A percentile compares a stretch with the other conserved stretches of the same genome.
phyloP scores from a whole-genome alignment of 202 grass and related monocot species.

The Bolboschoenoplectus hybrid region DNA sequence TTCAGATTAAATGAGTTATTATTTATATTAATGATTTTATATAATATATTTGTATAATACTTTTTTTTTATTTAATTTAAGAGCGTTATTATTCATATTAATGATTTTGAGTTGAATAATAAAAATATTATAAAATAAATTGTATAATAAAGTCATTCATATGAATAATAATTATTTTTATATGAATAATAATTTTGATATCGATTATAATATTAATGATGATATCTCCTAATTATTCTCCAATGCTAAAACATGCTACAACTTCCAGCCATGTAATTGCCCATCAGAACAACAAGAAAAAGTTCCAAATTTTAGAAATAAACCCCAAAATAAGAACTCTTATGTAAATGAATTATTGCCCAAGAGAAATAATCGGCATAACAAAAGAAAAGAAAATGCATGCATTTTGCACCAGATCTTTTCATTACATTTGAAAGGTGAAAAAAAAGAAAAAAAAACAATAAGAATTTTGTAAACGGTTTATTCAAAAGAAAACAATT shows the following conservation, averaged over 20 bases:
- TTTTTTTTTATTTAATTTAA: too few species aligned
- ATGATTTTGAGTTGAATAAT: too few species aligned
- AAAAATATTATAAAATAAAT: too few species aligned
- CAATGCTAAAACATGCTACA: neutral
- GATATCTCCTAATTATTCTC: too few species aligned
- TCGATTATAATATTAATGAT: too few species aligned
- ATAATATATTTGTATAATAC: too few species aligned
- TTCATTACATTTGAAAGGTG: constrained; percentile 11
- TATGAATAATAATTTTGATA: too few species aligned
- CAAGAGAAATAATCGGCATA: neutral
- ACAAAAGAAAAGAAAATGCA: neutral
- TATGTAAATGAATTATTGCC: neutral
- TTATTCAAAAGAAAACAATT: neutral
- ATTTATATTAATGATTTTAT: too few species aligned
- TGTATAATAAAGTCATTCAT: too few species aligned
- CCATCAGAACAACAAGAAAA: neutral
- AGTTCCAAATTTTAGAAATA: neutral
- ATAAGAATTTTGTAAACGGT: neutral
- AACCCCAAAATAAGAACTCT: neutral
- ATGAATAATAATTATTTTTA: too few species aligned
- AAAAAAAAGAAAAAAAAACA: neutral
- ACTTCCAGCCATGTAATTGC: neutral
- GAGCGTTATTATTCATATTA: too few species aligned
- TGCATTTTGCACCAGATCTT: neutral
- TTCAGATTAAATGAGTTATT: too few species aligned